Conservation (phyloP, 352 stramenopile species). For the Phytophthora crassamura region DNA sequence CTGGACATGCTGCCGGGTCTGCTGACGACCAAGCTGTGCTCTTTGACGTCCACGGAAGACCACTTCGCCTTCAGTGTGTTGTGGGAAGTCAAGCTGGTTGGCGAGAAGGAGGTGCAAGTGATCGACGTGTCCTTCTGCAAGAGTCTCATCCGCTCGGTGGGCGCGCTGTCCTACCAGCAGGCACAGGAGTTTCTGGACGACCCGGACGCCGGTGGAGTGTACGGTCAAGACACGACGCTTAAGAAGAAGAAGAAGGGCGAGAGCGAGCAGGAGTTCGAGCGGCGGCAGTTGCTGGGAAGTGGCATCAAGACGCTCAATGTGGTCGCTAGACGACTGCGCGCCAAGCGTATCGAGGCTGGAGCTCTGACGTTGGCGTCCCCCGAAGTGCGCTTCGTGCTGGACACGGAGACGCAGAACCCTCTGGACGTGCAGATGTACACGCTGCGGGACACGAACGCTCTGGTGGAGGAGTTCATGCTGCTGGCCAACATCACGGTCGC, state of each 20-base stretch:
- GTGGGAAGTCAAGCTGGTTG: slow-evolving; percentile 77
- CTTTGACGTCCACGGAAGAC: slow-evolving; percentile 85
- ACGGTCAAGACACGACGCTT: slow-evolving; percentile 35
- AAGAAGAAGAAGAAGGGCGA: slow-evolving; percentile 55
- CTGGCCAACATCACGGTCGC: slow-evolving; percentile 99
- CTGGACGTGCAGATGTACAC: slow-evolving; percentile 98
- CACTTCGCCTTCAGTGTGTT: slow-evolving; percentile 87
- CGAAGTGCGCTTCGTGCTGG: slow-evolving; percentile 96
- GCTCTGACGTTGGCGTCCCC: slow-evolving; percentile 97
- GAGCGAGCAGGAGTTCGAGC: slow-evolving; percentile 38
- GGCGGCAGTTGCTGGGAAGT: slow-evolving; percentile 65
- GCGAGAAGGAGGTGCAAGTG: slow-evolving; percentile 86
- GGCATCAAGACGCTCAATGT: slow-evolving; percentile 93
- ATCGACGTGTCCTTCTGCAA: slow-evolving; percentile 97
- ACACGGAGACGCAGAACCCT: slow-evolving; percentile 98
- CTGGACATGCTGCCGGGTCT: slow-evolving; percentile 98
- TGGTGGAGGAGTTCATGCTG: slow-evolving; percentile 99
- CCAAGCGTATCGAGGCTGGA: slow-evolving; percentile 95
- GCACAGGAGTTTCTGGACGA: slow-evolving; percentile 97
- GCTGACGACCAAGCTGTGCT: slow-evolving; percentile 98
- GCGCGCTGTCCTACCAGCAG: slow-evolving; percentile 97
- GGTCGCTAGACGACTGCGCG: slow-evolving; percentile 91
- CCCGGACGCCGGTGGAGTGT: slow-evolving; percentile 55
- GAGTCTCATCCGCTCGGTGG: slow-evolving; percentile 97
- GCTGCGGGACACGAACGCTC: slow-evolving; percentile 93